Evolutionary conservation across 2,329 filamentous ascomycete genomes (phyloP).

Genomic region (Aspergillus phoenicis): DNA sequence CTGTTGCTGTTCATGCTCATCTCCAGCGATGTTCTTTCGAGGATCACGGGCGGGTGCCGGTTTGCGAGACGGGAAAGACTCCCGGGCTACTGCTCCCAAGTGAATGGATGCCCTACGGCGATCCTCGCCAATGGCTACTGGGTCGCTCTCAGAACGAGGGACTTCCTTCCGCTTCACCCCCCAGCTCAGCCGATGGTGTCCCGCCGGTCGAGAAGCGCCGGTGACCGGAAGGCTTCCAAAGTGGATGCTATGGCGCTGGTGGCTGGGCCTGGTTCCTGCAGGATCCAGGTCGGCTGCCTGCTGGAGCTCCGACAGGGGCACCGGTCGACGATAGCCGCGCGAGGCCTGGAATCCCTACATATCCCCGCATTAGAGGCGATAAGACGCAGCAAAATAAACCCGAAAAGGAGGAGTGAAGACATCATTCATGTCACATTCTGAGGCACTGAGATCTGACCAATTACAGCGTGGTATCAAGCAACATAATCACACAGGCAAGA

Average conservation of each 20-base stretch:
- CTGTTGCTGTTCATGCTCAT: neutral
- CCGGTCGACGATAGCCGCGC: conserved; percentile 30
- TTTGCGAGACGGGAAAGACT: neutral
- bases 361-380: conserved; percentile 36
- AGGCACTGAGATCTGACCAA: conserved; percentile 23
- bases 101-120: neutral
- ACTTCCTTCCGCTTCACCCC: conserved; percentile 12
- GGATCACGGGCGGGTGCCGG: neutral
- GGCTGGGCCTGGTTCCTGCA: conserved; percentile 6
- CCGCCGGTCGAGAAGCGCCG: conserved; percentile 13
- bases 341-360: conserved; percentile 36
- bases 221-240: conserved; percentile 27
- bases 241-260: conserved; percentile 26
- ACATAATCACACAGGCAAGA: conserved; percentile 12
- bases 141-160: neutral
- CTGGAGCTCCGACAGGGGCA: conserved; percentile 25
- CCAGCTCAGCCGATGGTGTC: conserved; percentile 10
- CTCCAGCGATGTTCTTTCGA: neutral
- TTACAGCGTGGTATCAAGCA: conserved; percentile 37
- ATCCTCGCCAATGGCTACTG: neutral
- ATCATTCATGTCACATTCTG: conserved; percentile 22
- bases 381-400: conserved; percentile 1
- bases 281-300: conserved; percentile 22
- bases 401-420: conserved; percentile 10
- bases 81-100: neutral